Percentiles rank a stretch among this genome's conserved stretches.
phyloP scores from a whole-genome alignment of 2,329 filamentous ascomycete species.

The Xylariaceae sp. region DNA sequence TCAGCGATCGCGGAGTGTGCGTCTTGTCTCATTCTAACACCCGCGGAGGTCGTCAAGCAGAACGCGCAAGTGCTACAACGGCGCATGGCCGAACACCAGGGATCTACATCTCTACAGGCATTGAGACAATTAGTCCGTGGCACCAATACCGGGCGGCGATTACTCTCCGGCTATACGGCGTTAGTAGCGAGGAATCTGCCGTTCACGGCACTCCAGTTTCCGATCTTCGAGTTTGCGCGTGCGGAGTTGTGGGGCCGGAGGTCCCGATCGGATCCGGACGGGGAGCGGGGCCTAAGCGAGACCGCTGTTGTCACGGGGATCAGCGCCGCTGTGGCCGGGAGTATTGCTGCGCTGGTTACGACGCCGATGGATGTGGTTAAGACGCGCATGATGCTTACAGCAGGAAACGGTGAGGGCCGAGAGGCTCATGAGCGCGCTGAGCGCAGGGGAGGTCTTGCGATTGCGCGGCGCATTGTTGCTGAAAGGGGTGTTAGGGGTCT shows the following conservation, averaged over 20 bases:
- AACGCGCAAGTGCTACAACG: conserved; percentile 76
- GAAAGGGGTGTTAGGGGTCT: conserved; percentile 67
- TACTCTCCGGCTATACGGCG: conserved; percentile 70
- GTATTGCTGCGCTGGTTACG: conserved; percentile 71
- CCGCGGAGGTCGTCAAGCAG: conserved; percentile 87
- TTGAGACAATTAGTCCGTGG: conserved; percentile 45
- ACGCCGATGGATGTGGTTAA: conserved; percentile 88
- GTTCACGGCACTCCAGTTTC: conserved; percentile 84
- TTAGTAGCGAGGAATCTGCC: conserved; percentile 78
- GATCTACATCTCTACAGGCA: conserved; percentile 44
- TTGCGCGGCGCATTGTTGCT: conserved; percentile 59
- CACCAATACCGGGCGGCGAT: conserved; percentile 51
- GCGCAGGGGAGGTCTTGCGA: conserved; percentile 40
- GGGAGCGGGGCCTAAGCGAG: conserved; percentile 47
- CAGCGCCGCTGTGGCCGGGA: conserved; percentile 69
- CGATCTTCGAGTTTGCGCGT: conserved; percentile 71
- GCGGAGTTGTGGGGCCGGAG: conserved; percentile 51
- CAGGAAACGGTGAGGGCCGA: conserved; percentile 21
- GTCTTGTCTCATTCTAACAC: conserved; percentile 80
- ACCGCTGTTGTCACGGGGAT: conserved; percentile 65
- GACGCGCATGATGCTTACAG: conserved; percentile 47
- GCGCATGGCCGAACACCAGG: conserved; percentile 1
- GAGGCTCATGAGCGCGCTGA: conserved; percentile 23
- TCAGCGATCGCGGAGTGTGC: conserved; percentile 76
- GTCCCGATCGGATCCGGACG: conserved; percentile 27